Percentiles rank a stretch among this genome's conserved stretches.
Evolutionary conservation across 75 land plant genomes (phyloP).

Genomic region (Pinus taeda): DNA sequence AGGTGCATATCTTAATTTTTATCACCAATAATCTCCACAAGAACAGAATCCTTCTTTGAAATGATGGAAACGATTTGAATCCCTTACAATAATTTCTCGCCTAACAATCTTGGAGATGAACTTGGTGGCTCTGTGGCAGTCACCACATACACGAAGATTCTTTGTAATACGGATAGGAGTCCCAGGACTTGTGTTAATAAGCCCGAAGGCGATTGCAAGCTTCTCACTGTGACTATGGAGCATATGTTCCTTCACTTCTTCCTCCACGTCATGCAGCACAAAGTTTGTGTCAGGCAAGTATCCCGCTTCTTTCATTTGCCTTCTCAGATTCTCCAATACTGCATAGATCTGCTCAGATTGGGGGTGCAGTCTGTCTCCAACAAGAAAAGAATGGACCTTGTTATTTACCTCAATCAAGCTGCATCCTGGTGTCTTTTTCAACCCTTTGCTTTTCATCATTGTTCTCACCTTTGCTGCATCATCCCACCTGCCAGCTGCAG

Average conservation of each 20-base stretch:
- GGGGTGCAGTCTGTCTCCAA: conserved; percentile 13
- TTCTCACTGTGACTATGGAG: conserved; percentile 9
- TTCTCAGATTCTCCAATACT: conserved; percentile 7
- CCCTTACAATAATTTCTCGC: conserved; percentile 14
- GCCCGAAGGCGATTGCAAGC: conserved; percentile 14
- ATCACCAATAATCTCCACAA: conserved; percentile 18
- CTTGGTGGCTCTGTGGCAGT: conserved; percentile 18
- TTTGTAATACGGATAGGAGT: conserved; percentile 15
- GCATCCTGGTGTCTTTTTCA: conserved; percentile 18
- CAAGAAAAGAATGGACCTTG: conserved; percentile 12
- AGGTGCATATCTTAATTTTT: too few relatives aligned
- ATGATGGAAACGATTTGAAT: conserved; percentile 9
- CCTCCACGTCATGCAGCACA: conserved; percentile 13
- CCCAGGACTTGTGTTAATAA: conserved; percentile 6
- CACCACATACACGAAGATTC: conserved; percentile 10
- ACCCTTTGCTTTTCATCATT: conserved; percentile 11
- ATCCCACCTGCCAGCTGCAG: conserved; percentile 22
- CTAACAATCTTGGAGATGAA: conserved; percentile 9
- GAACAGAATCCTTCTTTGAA: conserved; percentile 14
- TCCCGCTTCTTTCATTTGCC: conserved; percentile 7
- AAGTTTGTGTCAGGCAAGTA: conserved; percentile 16
- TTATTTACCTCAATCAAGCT: conserved; percentile 21
- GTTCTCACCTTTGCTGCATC: conserved; percentile 14
- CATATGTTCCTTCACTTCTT: conserved; percentile 10
- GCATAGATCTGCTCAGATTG: conserved; percentile 18